Evolutionary conservation across 73 alveolate genomes (phyloP).

Genomic region (Vitrella brassicaformis): DNA sequence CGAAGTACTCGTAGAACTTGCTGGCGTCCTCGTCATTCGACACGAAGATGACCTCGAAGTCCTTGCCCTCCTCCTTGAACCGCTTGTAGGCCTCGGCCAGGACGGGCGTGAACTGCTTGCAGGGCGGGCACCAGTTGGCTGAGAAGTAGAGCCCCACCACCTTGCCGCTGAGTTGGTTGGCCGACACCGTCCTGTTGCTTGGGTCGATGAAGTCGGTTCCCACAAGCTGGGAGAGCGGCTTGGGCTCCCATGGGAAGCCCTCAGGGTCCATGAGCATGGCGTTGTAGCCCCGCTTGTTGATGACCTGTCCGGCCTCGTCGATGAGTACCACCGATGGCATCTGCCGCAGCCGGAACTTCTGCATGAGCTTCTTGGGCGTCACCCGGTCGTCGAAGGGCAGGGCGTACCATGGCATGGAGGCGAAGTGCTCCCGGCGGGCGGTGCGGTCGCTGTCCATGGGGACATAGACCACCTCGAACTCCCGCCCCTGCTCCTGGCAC

Average conservation of each 20-base stretch:
- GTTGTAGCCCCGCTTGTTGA: too few relatives aligned
- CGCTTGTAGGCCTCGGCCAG: slow-evolving; percentile 48
- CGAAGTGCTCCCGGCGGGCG: slow-evolving; percentile 47
- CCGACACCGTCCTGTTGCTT: too few relatives aligned
- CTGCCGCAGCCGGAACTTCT: too few relatives aligned
- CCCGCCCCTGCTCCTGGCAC: slow-evolving; percentile 2
- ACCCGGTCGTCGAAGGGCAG: too few relatives aligned
- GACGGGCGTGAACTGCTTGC: slow-evolving; percentile 62
- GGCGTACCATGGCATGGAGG: slow-evolving; percentile 68
- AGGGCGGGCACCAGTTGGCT: slow-evolving; percentile 71
- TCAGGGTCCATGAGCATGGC: too few relatives aligned
- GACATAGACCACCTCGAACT: slow-evolving; percentile 17
- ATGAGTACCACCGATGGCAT: too few relatives aligned
- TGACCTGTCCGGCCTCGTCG: too few relatives aligned
- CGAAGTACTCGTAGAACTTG: slow-evolving; percentile 47
- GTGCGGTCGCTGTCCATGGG: slow-evolving; percentile 8
- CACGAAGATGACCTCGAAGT: slow-evolving; percentile 19
- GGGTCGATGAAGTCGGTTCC: too few relatives aligned
- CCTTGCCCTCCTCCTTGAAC: slow-evolving; percentile 4
- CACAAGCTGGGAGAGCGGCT: too few relatives aligned
- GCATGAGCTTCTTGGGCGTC: too few relatives aligned
- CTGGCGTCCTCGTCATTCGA: slow-evolving; percentile 4
- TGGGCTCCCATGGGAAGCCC: too few relatives aligned
- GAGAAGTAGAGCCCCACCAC: slow-evolving; percentile 48
- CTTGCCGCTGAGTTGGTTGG: too few relatives aligned